phyloP scores from a whole-genome alignment of 2,329 filamentous ascomycete species.

The Sarocladium strictum region DNA sequence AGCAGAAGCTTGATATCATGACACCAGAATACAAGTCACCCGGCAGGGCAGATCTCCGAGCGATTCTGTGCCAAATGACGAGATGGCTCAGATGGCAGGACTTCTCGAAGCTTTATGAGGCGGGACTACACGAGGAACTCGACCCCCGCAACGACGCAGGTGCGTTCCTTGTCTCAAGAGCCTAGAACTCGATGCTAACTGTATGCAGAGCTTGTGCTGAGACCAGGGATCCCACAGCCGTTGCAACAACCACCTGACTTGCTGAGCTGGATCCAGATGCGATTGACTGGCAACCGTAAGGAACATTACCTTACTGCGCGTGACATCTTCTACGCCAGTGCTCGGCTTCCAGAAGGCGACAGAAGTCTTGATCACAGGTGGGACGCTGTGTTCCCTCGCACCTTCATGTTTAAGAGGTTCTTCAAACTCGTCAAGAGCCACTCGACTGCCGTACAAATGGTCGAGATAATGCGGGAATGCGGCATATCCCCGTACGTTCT shows the following conservation, averaged over 20 bases:
- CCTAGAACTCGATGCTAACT: constrained; percentile 10
- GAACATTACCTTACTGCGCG: constrained; percentile 35
- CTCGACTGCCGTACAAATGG: constrained; percentile 53
- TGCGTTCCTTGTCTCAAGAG: neutral
- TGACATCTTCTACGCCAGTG: constrained; percentile 37
- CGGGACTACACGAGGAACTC: constrained; percentile 46
- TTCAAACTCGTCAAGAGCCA: constrained; percentile 51
- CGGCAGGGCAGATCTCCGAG: constrained; percentile 51
- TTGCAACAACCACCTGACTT: constrained; percentile 31
- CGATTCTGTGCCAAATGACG: constrained; percentile 73
- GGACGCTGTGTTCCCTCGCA: constrained; percentile 55
- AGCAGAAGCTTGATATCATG: constrained; percentile 71
- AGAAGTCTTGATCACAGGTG: constrained; percentile 33
- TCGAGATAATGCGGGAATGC: constrained; percentile 67
- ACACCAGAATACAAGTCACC: constrained; percentile 37
- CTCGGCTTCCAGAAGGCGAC: constrained; percentile 28
- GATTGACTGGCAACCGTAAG: constrained; percentile 32
- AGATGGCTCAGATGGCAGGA: constrained; percentile 70
- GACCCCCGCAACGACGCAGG: constrained; percentile 25
- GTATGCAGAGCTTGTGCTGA: constrained; percentile 24
- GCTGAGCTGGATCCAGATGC: constrained; percentile 48
- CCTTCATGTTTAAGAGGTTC: constrained; percentile 62
- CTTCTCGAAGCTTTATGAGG: constrained; percentile 42
- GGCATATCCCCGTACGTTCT: constrained; percentile 63
- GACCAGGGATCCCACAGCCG: constrained; percentile 27